Evolutionary conservation across 345 rosid genomes (phyloP), one percentile per base, ranked within the genome.

Genomic region (Murraya koenigii): DNA sequence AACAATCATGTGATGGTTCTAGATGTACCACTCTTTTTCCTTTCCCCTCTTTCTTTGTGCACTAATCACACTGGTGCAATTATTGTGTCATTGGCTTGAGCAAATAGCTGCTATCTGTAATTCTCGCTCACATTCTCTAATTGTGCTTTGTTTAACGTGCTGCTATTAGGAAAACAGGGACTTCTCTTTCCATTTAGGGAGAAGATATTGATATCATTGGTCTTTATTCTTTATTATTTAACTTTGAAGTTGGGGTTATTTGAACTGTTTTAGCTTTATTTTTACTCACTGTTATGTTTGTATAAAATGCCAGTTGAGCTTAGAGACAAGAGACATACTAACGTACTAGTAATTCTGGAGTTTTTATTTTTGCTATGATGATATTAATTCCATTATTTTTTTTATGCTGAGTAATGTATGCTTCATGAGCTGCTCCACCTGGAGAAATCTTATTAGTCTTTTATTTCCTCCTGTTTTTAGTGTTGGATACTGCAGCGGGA

Each of bases 401-500:
- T 59, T 62, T 11, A 47, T 19, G 17, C 23, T 32, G 39, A 70
- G 8, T 59, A 15, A 60, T 32, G 60, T 35, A 25, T 80, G 58
- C 38, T 59, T 11, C 33, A 8, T 60, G 22, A 69, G 25, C 52
- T 71, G 56, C 14, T 61, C 38, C 39, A 44, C 60, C 30, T 64
- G 25, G 7, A 19, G 49, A 66, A 35, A 28, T 75, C 61, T 71
- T 69, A 75, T 49, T 15, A 26, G 38, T 58, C 71, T 72, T 69
- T 75, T 67, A 71, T 60, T 67, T 82, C 77, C 54, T 84, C 60
- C 71, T 67, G 60, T 80, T 73, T 89, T 39, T 80, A 96, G 99
- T 96, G 71, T 86, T 96, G 90, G 99, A 96, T 89, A 96, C 99
- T 79, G 98, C 99, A 69, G 98, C 99, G 30, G 99, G 99, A 77